Evolutionary conservation across 2,329 filamentous ascomycete species (phyloP), one percentile per base, ranked within the genome.

Genomic region (Sarocladium oryzae): DNA sequence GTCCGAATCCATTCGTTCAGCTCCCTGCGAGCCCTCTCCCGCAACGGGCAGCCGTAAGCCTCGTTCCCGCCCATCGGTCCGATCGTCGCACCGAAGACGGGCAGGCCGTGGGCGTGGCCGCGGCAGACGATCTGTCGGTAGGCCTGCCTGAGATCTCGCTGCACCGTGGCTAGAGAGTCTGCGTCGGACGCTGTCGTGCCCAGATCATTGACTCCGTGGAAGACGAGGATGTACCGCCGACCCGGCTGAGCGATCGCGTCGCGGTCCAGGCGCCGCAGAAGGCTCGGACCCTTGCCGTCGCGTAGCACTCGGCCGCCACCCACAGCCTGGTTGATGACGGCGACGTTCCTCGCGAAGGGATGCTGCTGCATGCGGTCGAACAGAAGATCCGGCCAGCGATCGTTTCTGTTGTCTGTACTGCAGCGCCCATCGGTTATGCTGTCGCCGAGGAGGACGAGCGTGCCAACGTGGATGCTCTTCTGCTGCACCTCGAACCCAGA

Each of bases 371-470:
- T 58, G 45, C 70, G 69, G 10, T 61, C 57, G 21, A 76, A 66
- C 9, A 82, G 67, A 8, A 60, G 60, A 58, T 72, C 68, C 0
- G 69, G 66, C 69, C 68, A 72, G 43, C 69, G 66, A 60, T 82
- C 72, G 64, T 85, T 84, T 20, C 60, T 65, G 62, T 85, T 76
- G 18, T 76, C 78, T 28, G 75, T 78, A 52, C 75, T 80, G 40
- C 79, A 79, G 24, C 80, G 72, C 10, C 82, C 82, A 59, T 86
- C 82, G 3, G 81, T 85, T 59, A 86, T 83, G 58, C 76, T 81
- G 63, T 86, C 82, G n/a, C 82, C 82, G 2, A 86, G 67, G 21
- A 86, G 73, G 16, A 71, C 74, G 32, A 85, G 71, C 1, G 74
- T 69, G 48, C 69, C 66, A 2, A 51, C 40, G 13, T 60, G 40